Evolutionary conservation across 495 filamentous ascomycete species (phyloP), one percentile per base, ranked within the genome.

Genomic region (Podospora pseudocomata): DNA sequence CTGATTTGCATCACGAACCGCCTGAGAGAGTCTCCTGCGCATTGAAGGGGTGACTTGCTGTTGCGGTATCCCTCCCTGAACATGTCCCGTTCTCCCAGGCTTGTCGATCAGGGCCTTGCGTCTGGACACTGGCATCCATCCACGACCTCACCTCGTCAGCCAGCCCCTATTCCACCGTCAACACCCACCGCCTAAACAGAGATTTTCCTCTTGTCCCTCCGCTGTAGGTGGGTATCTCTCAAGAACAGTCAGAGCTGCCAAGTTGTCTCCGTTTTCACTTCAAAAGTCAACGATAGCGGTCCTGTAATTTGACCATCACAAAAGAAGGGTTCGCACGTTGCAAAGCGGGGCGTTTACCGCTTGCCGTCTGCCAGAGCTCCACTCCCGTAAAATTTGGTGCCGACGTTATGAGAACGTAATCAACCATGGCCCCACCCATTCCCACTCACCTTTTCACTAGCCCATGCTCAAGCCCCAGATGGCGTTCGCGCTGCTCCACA

Each of bases 301-400:
- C 61, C 61, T 63, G 61, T 32, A 63, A 63, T 63, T 63, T 63
- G 32, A 63, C 55, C 28, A 63, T 44, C 32, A 63, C 30, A 49
- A 28, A 61, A 61, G 5, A 30, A 49, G 26, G 26, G 23, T 39
- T 32, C 18, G 32, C 61, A 19, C 30, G n/a, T 49, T 63, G 27
- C 32, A 28, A 63, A 39, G 61, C 18, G 30, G n/a, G 19, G 30
- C 61, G 61, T 32, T 44, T 63, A 65, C 66, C 68, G 70, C 70
- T 68, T 67, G 68, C 67, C 63, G 67, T 61, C 60, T 67, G n/a
- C 67, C 73, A 68, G 61, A 28, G 60, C 53, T 67, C 72, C 72
- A 74, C 72, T 56, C 56, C 63, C 19, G 59, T 70, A 64, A 74
- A 72, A 74, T 74, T 74, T 74, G 70, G 70, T 68, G 27, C 64